phyloP scores from a whole-genome alignment of 2,329 filamentous ascomycete genomes.

The Cadophora malorum region DNA sequence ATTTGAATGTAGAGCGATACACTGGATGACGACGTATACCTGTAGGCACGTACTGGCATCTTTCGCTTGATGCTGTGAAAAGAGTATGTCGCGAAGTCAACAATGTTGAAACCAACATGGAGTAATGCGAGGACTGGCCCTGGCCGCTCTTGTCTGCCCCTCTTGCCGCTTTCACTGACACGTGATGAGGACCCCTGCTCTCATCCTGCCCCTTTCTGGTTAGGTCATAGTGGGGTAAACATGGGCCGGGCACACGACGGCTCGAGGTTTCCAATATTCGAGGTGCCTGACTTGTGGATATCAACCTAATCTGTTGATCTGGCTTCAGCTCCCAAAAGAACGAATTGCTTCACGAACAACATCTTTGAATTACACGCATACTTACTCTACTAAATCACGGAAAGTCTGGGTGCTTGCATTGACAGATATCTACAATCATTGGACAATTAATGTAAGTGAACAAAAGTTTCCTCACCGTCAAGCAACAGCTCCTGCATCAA shows the following conservation, averaged over 20 bases:
- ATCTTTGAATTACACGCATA: not conserved
- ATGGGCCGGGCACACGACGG: slow-evolving; percentile 15
- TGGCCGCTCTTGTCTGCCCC: not conserved
- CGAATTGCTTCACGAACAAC: slow-evolving; percentile 12
- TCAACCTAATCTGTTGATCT: slow-evolving; percentile 6
- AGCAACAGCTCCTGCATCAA: slow-evolving; percentile 23
- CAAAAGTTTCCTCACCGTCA: slow-evolving; percentile 27
- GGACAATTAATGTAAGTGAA: slow-evolving; percentile 30
- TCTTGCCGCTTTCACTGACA: not conserved
- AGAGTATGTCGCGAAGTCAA: not conserved
- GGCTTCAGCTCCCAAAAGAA: slow-evolving; percentile 15
- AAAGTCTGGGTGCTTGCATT: not conserved
- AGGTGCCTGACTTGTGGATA: not conserved
- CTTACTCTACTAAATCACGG: not conserved
- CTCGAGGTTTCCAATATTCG: slow-evolving; percentile 3
- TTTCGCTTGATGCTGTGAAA: not conserved
- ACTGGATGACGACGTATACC: not conserved
- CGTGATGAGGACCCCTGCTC: not conserved
- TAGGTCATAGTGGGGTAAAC: slow-evolving; percentile 17
- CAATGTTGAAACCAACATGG: not conserved
- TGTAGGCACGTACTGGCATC: not conserved
- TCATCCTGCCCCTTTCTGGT: not conserved
- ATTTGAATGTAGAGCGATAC: too few species aligned
- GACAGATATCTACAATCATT: slow-evolving; percentile 14
- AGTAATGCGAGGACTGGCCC: not conserved